Base-by-base conservation (phyloP, 352 stramenopile genomes). In the Globisporangium solare region DNA sequence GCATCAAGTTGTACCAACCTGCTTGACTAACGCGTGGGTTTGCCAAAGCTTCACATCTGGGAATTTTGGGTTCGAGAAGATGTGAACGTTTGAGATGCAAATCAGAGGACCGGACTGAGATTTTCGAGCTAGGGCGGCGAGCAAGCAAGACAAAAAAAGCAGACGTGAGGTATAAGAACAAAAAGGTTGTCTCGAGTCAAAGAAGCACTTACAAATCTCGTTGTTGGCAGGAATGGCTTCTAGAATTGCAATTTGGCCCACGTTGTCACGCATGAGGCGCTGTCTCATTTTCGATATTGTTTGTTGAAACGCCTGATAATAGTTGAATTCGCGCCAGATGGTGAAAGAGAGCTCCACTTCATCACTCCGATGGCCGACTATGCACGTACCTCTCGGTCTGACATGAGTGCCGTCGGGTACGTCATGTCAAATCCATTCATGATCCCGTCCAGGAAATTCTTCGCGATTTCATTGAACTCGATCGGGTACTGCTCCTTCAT, bases 11-110 rank as follows among this genome's bases (percentile, higher is more conserved):
- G 27, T 3, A 59, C 54, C 3, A 41, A 91, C 81, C 76, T 94
- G 79, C 58, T 96, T 88, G 32, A 96, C 52, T 4, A 98, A 71
- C 50, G 88, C 83, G 47, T 86, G 80, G 31, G 87, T 89, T 72
- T 99, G 97, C 96, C 97, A 99, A 24, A 99, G 83, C 78, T 99
- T 99, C 40, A 99, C 96, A 72, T 99, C 97, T 15, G 93, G 92
- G 60, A 97, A 98, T 66, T 99, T 97, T 48, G 97, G 97, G 72
- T 99, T 98, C 47, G 92, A 98, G 66, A 99, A 99, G 24, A 99
- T 83, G 80, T 99, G 97, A 4, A 98, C 98, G 64, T 99, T 99
- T 1, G 94, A 80, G 56, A 99, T 85, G 67, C 95, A 99, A 12
- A 99, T 69, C 55, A 96, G 74, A 41, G 74, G 74, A 2, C 63